Conservation (phyloP, 2,329 filamentous ascomycete genomes). For the Aspergillus unguis region DNA sequence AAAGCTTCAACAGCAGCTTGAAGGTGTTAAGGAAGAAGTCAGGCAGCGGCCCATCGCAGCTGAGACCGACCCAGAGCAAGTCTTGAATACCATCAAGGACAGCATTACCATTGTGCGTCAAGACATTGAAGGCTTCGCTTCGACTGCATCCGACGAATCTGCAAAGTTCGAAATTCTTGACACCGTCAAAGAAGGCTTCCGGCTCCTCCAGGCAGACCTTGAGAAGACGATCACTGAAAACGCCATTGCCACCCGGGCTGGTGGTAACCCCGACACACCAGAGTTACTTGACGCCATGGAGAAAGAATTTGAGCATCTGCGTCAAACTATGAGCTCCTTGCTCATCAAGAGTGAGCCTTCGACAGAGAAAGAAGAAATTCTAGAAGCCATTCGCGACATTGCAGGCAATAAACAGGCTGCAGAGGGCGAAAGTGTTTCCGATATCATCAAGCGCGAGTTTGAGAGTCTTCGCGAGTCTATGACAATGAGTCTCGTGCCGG, state of each 20-base stretch:
- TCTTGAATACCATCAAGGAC: constrained; percentile 82
- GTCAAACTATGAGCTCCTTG: constrained; percentile 70
- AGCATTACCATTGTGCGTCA: constrained; percentile 75
- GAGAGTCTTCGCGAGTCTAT: constrained; percentile 55
- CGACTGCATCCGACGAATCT: constrained; percentile 64
- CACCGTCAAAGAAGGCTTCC: constrained; percentile 61
- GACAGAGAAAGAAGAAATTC: constrained; percentile 58
- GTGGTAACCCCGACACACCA: constrained; percentile 56
- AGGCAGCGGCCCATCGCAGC: constrained; percentile 78
- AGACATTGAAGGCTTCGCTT: constrained; percentile 79
- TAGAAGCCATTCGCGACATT: constrained; percentile 57
- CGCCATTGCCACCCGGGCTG: constrained; percentile 29
- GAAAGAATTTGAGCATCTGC: constrained; percentile 76
- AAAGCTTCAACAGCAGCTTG: constrained; percentile 57
- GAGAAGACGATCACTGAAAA: constrained; percentile 50
- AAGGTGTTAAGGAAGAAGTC: constrained; percentile 62
- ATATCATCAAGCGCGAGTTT: constrained; percentile 58
- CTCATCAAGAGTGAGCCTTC: constrained; percentile 60
- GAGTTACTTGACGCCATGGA: constrained; percentile 71
- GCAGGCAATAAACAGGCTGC: constrained; percentile 33
- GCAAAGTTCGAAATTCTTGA: constrained; percentile 77
- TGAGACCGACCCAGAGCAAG: constrained; percentile 79
- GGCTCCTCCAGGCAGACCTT: constrained; percentile 59
- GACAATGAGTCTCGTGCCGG: constrained; percentile 28
- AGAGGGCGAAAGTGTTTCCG: constrained; percentile 31